Evolutionary conservation across 108 stramenopile species (phyloP).

Genomic region (Cylindrotheca fusiformis): DNA sequence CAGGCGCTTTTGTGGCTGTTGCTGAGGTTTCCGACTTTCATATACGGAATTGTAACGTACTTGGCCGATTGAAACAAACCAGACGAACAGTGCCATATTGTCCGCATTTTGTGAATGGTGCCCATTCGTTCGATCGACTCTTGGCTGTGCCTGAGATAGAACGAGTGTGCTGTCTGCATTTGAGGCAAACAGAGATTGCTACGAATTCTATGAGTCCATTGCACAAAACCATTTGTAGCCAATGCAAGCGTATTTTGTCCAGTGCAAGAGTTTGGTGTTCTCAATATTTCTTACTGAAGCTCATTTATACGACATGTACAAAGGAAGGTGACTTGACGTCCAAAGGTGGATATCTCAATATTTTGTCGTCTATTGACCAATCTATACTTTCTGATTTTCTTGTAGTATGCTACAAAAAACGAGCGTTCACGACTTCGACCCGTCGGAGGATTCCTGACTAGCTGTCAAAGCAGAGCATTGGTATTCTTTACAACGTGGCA

Average conservation of each 20-base stretch:
- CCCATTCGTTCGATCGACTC: constrained; percentile 89
- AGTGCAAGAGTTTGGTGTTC: constrained; percentile 86
- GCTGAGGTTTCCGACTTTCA: constrained; percentile 84
- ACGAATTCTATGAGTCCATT: constrained; percentile 89
- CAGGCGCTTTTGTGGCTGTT: constrained; percentile 89
- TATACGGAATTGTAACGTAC: constrained; percentile 83
- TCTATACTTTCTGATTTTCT: constrained; percentile 92
- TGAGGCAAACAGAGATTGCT: constrained; percentile 74
- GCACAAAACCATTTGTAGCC: constrained; percentile 87
- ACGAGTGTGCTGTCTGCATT: constrained; percentile 79
- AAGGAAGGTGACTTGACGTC: constrained; percentile 87
- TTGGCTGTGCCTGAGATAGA: constrained; percentile 89
- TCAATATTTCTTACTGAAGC: constrained; percentile 93
- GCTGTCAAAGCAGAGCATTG: constrained; percentile 90
- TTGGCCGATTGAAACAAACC: constrained; percentile 91
- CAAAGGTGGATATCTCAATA: constrained; percentile 81
- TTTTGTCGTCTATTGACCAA: constrained; percentile 87
- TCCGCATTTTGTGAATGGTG: constrained; percentile 91
- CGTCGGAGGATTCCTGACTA: constrained; percentile 93
- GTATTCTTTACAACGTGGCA: constrained; percentile 99
- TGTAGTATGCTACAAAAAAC: constrained; percentile 91
- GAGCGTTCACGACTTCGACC: constrained; percentile 88
- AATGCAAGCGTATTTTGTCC: too few species aligned
- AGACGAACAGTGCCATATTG: constrained; percentile 79
- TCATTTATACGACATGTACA: constrained; percentile 71